phyloP scores from a whole-genome alignment of 1,139 yeast species.

The Ogataea hybrid region DNA sequence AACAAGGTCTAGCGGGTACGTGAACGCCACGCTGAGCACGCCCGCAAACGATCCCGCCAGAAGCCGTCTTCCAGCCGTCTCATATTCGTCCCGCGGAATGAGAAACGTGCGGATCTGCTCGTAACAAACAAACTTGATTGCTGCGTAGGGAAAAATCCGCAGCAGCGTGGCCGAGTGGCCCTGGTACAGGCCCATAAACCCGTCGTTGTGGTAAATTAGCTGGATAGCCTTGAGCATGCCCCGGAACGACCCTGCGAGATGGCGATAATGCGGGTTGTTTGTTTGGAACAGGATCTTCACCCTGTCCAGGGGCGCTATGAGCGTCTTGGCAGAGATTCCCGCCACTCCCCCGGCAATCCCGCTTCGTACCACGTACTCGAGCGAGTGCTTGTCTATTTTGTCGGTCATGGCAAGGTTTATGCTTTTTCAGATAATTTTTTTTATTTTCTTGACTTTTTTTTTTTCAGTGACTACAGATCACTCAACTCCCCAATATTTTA shows the following conservation, averaged over 20 bases:
- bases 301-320: slow-evolving; percentile 94
- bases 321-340: slow-evolving; percentile 91
- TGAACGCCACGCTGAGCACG: slow-evolving; percentile 78
- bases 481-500: slow-evolving; percentile 8
- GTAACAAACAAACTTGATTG: slow-evolving; percentile 95
- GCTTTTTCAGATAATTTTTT: slow-evolving; percentile 1
- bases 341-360: slow-evolving; percentile 97
- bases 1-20: slow-evolving; percentile 89
- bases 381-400: slow-evolving; percentile 60
- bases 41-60: slow-evolving; percentile 92
- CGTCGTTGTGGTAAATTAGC: slow-evolving; percentile 67
- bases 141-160: slow-evolving; percentile 95
- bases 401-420: slow-evolving; percentile 6
- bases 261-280: slow-evolving; percentile 80
- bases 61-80: slow-evolving; percentile 77
- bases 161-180: slow-evolving; percentile 94
- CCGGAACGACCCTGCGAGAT: slow-evolving; percentile 74
- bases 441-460: neutral
- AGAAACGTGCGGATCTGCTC: slow-evolving; percentile 83
- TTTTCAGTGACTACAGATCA: neutral
- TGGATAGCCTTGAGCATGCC: slow-evolving; percentile 76
- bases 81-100: slow-evolving; percentile 72
- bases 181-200: slow-evolving; percentile 81
- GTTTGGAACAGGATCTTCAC: slow-evolving; percentile 95
- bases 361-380: slow-evolving; percentile 76